Conservation (phyloP, 2,329 filamentous ascomycete genomes). For the Colletotrichum theobromicola region DNA sequence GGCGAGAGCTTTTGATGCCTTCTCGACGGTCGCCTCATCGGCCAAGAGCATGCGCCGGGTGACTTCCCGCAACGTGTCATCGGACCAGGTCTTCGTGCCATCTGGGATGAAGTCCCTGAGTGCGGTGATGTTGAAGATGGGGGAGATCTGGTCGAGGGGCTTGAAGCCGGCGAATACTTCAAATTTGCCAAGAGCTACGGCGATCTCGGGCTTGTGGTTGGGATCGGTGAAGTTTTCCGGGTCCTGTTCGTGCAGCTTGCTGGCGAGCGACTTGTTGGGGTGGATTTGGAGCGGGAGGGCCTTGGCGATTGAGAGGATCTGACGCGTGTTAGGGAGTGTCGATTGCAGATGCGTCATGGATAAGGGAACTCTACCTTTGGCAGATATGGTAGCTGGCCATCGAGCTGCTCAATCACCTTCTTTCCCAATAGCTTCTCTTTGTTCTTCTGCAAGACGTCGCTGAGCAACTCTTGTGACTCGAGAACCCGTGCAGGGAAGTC, state of each 20-base stretch:
- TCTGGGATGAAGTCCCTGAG: conserved; percentile 59
- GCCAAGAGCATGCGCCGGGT: conserved; percentile 61
- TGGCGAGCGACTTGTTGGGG: conserved; percentile 71
- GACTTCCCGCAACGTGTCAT: conserved; percentile 62
- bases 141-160: conserved; percentile 62
- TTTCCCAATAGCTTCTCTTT: conserved; percentile 69
- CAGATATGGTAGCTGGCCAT: conserved; percentile 69
- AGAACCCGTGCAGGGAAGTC: conserved; percentile 70
- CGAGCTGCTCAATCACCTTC: conserved; percentile 64
- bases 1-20: conserved; percentile 57
- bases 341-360: neutral
- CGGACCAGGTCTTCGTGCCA: conserved; percentile 51
- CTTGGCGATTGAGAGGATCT: conserved; percentile 76
- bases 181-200: conserved; percentile 72
- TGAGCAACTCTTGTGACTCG: conserved; percentile 66
- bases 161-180: conserved; percentile 81
- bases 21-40: conserved; percentile 54
- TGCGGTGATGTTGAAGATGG: conserved; percentile 61
- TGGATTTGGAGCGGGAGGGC: conserved; percentile 78
- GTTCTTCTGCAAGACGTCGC: conserved; percentile 67
- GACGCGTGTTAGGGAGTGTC: neutral
- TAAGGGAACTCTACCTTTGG: conserved; percentile 59
- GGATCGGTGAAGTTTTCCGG: conserved; percentile 71
- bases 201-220: conserved; percentile 84
- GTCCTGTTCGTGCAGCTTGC: conserved; percentile 66